These are phyloP conservation scores for Paraphoma chrysanthemicola DNA, from an alignment of 2,329 filamentous ascomycete species.

Conservation along the genomic window DNA sequence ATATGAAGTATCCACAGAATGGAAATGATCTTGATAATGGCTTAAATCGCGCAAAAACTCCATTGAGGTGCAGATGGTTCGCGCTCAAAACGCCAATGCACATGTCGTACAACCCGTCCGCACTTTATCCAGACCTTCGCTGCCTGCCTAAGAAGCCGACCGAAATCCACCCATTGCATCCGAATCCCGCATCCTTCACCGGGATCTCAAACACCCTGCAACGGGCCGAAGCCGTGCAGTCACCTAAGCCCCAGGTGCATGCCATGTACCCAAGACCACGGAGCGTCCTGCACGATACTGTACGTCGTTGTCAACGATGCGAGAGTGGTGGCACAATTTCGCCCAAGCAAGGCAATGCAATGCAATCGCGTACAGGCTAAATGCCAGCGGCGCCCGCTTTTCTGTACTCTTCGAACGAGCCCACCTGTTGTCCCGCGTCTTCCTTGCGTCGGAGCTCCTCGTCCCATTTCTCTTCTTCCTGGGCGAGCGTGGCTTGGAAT, in stretches of 20 bases:
- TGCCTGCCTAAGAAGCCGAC: too few species aligned
- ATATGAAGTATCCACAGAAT: too few species aligned
- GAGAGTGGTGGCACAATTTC: neutral
- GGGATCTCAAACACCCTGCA: conserved; percentile 3
- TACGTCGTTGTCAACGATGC: neutral
- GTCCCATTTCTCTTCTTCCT: conserved; percentile 57
- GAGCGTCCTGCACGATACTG: neutral
- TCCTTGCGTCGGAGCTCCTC: conserved; percentile 43
- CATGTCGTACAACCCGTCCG: conserved; percentile 9
- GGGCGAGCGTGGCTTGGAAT: conserved; percentile 49
- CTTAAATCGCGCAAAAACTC: neutral
- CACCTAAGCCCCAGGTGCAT: too few species aligned
- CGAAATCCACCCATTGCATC: too few species aligned
- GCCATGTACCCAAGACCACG: neutral
- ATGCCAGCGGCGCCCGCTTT: conserved; percentile 45
- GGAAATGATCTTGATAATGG: too few species aligned
- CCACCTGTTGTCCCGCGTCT: conserved; percentile 31
- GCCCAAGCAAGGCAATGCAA: neutral
- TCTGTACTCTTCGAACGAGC: conserved; percentile 56
- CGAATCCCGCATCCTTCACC: too few species aligned
- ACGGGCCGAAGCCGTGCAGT: conserved; percentile 20
- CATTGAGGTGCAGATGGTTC: neutral
- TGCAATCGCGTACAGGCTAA: conserved; percentile 17
- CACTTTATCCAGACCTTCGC: conserved; percentile 6
- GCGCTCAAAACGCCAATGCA: neutral